Base-by-base conservation (phyloP, 805 yeast genomes). In the Komagataella populi region DNA sequence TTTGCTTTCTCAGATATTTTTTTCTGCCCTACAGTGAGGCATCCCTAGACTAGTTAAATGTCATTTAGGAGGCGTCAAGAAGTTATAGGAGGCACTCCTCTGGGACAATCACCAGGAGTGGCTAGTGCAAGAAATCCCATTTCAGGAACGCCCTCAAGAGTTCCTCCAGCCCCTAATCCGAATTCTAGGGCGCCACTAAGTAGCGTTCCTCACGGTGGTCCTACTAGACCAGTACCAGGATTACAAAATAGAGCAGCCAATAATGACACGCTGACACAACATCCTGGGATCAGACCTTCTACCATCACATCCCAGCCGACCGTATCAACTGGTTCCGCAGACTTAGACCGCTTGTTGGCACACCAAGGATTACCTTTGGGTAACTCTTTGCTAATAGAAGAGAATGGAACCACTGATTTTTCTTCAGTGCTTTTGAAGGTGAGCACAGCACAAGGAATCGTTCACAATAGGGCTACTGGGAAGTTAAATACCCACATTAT, bases 311-410 rank as follows among this genome's bases (percentile, higher is more conserved):
- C 96, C 2, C 82, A 78, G 51, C 82, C 85, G 0, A 78, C 89
- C 0, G 73, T 84, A 1, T 87, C 97, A 1, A 83, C 96, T 0
- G 97, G 97, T 1, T 75, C 84, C 22, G 62, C 72, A 6, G 90
- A 87, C 60, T 64, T 91, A 20, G 98, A 91, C 63, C 78, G 73
- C 55, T 65, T 87, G 3, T 62, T 91, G 50, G 78, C 76, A 1
- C 98, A 91, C 64, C 84, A 79, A 52, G 99, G 99, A 1, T 63
- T 90, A 14, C 98, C 98, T 1, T 57, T 87, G 10, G 96, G 96
- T 1, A 66, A 72, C 8, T 74, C 85, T 5, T 61, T 89, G 44
- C 63, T 90, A 12, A 62, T 91, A 4, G 91, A 87, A 63, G 98
- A 91, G 62, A 76, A 78, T 14, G 93, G 95, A 0, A 83, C 91